Evolutionary conservation across 2,329 filamentous ascomycete species (phyloP).

Genomic region (Aspergillus sp.): DNA sequence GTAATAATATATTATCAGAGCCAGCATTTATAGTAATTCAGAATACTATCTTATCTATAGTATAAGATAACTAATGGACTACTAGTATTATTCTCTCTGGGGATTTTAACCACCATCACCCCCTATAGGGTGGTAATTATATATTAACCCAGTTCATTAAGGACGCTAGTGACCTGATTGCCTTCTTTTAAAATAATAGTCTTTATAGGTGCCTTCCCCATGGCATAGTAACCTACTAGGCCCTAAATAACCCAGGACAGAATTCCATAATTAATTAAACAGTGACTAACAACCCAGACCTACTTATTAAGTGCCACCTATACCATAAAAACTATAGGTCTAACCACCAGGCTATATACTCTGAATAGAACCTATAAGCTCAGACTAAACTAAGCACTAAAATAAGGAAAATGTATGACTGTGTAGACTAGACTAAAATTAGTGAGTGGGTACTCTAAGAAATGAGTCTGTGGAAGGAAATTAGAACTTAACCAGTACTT

Average conservation of each 20-base stretch:
- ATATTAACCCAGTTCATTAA: constrained; percentile 4
- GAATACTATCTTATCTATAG: neutral
- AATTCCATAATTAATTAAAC: constrained; percentile 11
- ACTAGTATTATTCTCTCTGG: constrained; percentile 8
- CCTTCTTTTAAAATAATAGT: constrained; percentile 4
- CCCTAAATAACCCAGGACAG: constrained; percentile 6
- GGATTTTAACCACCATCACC: constrained; percentile 14
- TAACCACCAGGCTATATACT: constrained; percentile 15
- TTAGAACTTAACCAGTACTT: constrained; percentile 5
- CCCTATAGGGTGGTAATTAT: constrained; percentile 4
- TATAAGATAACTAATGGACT: neutral
- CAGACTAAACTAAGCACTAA: constrained; percentile 2
- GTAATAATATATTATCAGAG: neutral
- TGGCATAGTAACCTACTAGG: constrained; percentile 5
- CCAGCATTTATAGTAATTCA: constrained; percentile 2
- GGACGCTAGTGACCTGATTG: constrained; percentile 5
- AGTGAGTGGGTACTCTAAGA: too few species aligned
- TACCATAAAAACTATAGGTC: constrained; percentile 20
- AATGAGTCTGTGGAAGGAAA: too few species aligned
- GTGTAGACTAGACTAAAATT: constrained; percentile 8
- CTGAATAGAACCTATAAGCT: constrained; percentile 11
- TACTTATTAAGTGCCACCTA: constrained; percentile 16
- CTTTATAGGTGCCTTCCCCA: constrained; percentile 8
- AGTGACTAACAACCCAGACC: constrained; percentile 7
- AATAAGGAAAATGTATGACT: constrained; percentile 7